Conservation (phyloP, 371 early-diverging fungal species). For the Batkoa obscura region DNA sequence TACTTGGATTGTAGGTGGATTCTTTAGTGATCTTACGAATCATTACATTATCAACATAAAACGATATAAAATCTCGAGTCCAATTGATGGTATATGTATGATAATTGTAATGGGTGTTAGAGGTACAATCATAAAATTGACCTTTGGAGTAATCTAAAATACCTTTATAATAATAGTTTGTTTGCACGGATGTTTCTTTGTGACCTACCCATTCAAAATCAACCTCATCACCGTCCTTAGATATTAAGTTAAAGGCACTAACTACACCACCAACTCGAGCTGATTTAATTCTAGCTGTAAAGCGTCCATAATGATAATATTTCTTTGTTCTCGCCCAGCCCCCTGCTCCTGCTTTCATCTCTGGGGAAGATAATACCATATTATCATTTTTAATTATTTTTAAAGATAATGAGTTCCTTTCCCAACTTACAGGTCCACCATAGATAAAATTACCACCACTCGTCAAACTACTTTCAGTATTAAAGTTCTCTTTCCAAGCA, state of each 20-base stretch:
- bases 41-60: slow-evolving; percentile 26
- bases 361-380: too few relatives aligned
- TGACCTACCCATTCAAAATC: slow-evolving; percentile 9
- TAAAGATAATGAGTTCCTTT: too few relatives aligned
- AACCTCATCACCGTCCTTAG: slow-evolving; percentile 8
- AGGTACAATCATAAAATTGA: not conserved
- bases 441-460: too few relatives aligned
- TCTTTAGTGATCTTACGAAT: slow-evolving; percentile 20
- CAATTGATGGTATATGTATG: slow-evolving; percentile 28
- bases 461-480: too few relatives aligned
- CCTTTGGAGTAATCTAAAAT: slow-evolving; percentile 6
- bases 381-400: too few relatives aligned
- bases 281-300: slow-evolving; percentile 28
- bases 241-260: slow-evolving; percentile 15
- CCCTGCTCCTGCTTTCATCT: not conserved
- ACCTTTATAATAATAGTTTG: slow-evolving; percentile 7
- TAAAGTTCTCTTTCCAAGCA: too few relatives aligned
- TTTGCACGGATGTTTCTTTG: not conserved
- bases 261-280: slow-evolving; percentile 31
- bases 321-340: slow-evolving; percentile 8
- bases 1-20: slow-evolving; percentile 9
- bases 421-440: too few relatives aligned
- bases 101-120: slow-evolving; percentile 13
- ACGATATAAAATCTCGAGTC: slow-evolving; percentile 28
- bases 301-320: slow-evolving; percentile 24